Percentiles rank a stretch among this genome's conserved stretches.
Conservation (phyloP, 2,329 filamentous ascomycete species). For the Colletotrichum sp. region DNA sequence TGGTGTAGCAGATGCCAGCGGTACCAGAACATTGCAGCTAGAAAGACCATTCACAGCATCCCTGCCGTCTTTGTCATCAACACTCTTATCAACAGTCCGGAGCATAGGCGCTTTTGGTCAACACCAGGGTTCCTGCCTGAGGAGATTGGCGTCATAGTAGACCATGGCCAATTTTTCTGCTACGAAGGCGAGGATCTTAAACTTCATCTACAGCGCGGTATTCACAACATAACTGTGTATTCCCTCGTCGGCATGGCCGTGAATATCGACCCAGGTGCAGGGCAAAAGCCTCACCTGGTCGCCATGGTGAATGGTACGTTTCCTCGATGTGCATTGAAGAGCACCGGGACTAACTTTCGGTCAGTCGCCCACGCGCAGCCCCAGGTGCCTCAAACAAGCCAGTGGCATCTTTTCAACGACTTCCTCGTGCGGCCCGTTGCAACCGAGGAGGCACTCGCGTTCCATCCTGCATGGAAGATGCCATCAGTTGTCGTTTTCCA, state of each 20-base stretch:
- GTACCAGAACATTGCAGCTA: conserved; percentile 86
- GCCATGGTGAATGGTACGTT: conserved; percentile 81
- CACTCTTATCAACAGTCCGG: conserved; percentile 73
- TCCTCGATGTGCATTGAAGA: background rate
- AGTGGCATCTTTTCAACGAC: conserved; percentile 98
- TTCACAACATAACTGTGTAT: conserved; percentile 85
- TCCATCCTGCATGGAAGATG: conserved; percentile 91
- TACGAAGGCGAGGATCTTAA: conserved; percentile 92
- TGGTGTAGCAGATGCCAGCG: conserved; percentile 93
- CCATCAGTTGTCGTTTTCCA: conserved; percentile 91
- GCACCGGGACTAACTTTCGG: background rate
- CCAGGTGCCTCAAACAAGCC: conserved; percentile 63
- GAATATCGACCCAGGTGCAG: conserved; percentile 85
- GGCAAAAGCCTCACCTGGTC: conserved; percentile 89
- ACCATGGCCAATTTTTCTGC: conserved; percentile 91
- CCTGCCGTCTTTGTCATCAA: conserved; percentile 91
- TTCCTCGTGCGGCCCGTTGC: conserved; percentile 86
- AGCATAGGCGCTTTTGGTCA: conserved; percentile 84
- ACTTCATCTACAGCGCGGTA: conserved; percentile 77
- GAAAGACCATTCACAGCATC: conserved; percentile 82
- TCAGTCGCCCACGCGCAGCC: conserved; percentile 71
- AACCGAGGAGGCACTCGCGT: conserved; percentile 83
- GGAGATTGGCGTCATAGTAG: conserved; percentile 90
- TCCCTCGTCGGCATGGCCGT: conserved; percentile 89
- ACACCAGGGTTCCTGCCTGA: conserved; percentile 90